A percentile compares a stretch with the other conserved stretches of the same genome.
Evolutionary conservation across 441 rosid genomes (phyloP).

Genomic region (Croton setiger): DNA sequence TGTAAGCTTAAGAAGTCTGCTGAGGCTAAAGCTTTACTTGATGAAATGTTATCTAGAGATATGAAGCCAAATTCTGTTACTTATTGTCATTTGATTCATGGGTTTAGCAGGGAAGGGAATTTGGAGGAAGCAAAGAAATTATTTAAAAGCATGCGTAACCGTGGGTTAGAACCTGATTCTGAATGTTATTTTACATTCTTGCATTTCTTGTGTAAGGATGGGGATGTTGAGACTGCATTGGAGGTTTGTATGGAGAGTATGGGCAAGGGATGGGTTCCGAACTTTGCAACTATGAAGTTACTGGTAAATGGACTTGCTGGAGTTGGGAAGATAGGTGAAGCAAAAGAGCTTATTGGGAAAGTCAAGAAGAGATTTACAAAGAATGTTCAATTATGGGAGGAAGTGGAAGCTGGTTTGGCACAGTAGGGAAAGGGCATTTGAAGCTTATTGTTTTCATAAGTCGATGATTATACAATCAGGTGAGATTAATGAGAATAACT

Average conservation of each 20-base stretch:
- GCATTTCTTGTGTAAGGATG: constrained; percentile 51
- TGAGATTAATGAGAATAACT: constrained; percentile 12
- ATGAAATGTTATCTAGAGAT: constrained; percentile 46
- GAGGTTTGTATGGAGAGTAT: constrained; percentile 53
- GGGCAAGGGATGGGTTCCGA: constrained; percentile 69
- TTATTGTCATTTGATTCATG: constrained; percentile 60
- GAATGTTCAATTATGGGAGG: constrained; percentile 61
- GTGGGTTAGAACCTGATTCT: constrained; percentile 53
- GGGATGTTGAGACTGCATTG: constrained; percentile 61
- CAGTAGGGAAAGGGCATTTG: constrained; percentile 27
- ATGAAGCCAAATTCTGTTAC: constrained; percentile 53
- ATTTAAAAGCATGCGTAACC: constrained; percentile 49
- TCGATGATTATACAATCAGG: not conserved
- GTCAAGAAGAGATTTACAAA: constrained; percentile 54
- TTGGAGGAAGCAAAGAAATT: constrained; percentile 58
- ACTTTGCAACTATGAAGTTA: constrained; percentile 52
- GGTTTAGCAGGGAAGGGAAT: constrained; percentile 62
- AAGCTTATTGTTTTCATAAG: constrained; percentile 8
- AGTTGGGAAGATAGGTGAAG: constrained; percentile 54
- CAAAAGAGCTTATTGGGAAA: constrained; percentile 42
- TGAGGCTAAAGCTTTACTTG: constrained; percentile 59
- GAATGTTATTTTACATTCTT: constrained; percentile 52
- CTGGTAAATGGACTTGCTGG: constrained; percentile 65
- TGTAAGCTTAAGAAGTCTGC: constrained; percentile 50
- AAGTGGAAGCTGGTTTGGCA: constrained; percentile 61